Evolutionary conservation across 176 grass and related monocot genomes (phyloP).

Genomic region (Eleusine indica): DNA sequence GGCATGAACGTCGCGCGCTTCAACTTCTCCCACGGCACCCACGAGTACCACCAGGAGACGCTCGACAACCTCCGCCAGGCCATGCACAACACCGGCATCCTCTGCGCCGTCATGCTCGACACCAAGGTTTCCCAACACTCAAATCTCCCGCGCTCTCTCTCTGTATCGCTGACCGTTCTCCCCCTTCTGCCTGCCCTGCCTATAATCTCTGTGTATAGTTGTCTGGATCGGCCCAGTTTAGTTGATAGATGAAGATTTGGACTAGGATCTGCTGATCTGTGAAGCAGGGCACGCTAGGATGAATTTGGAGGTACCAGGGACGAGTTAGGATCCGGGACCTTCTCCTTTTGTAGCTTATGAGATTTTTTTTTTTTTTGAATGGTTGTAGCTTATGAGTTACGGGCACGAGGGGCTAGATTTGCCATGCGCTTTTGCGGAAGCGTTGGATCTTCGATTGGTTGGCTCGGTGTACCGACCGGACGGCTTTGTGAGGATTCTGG

Average conservation of each 20-base stretch:
- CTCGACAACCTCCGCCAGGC: conserved; percentile 72
- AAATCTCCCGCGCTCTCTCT: not conserved
- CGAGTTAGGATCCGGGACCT: not conserved
- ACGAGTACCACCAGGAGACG: conserved; percentile 94
- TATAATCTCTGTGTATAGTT: not conserved
- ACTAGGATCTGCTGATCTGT: conserved; percentile 32
- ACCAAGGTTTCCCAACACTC: conserved; percentile 55
- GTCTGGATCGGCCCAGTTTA: conserved; percentile 6
- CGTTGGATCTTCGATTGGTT: conserved; percentile 17
- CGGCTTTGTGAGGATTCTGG: not conserved
- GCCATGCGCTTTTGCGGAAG: not conserved
- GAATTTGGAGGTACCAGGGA: not conserved
- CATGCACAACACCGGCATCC: conserved; percentile 87
- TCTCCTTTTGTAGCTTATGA: not conserved
- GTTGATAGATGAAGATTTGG: not conserved
- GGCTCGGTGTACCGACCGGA: not conserved
- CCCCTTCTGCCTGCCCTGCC: not conserved
- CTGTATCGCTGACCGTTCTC: not conserved
- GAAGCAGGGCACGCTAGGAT: not conserved
- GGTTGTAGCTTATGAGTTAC: not conserved
- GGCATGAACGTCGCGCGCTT: conserved; percentile 97
- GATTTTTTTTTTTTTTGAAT: too few relatives aligned
- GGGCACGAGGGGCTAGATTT: not conserved
- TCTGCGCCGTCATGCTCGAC: conserved; percentile 95
- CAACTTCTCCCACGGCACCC: conserved; percentile 93